phyloP scores from a whole-genome alignment of 164 flowering plant species.

The Taxillus chinensis region DNA sequence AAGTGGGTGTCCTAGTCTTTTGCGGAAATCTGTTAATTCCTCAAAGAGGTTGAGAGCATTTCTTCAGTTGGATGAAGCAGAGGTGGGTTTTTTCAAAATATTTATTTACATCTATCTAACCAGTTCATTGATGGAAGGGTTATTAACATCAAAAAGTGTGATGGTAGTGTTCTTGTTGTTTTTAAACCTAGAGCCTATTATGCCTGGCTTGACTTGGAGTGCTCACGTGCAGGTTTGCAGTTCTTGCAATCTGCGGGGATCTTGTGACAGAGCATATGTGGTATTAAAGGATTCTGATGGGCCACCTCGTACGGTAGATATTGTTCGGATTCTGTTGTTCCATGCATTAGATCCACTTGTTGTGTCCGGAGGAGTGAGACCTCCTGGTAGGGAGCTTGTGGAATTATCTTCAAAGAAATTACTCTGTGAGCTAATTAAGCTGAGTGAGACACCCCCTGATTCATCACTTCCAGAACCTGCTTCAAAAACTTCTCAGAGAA shows the following conservation, averaged over 20 bases:
- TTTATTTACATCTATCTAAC: background rate
- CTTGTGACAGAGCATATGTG: conserved; percentile 91
- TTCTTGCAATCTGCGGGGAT: conserved; percentile 63
- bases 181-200: too few relatives aligned
- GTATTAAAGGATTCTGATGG: conserved; percentile 55
- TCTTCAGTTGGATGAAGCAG: conserved; percentile 67
- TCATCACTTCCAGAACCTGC: conserved; percentile 48
- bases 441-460: conserved; percentile 45
- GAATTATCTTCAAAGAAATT: conserved; percentile 59
- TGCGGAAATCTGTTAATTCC: conserved; percentile 77
- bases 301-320: conserved; percentile 72
- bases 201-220: background rate
- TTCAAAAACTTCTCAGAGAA: conserved; percentile 14
- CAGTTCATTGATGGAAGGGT: background rate
- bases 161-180: too few relatives aligned
- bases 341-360: conserved; percentile 69
- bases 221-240: conserved; percentile 58
- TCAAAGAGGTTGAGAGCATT: conserved; percentile 72
- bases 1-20: conserved; percentile 75
- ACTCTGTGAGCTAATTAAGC: conserved; percentile 53
- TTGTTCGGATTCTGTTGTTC: conserved; percentile 59
- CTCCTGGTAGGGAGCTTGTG: conserved; percentile 40
- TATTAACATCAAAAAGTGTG: too few relatives aligned
- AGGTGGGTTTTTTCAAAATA: conserved; percentile 38
- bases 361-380: conserved; percentile 37